Base-by-base conservation (phyloP, 805 yeast genomes). In the Barnettozyma salicaria region DNA sequence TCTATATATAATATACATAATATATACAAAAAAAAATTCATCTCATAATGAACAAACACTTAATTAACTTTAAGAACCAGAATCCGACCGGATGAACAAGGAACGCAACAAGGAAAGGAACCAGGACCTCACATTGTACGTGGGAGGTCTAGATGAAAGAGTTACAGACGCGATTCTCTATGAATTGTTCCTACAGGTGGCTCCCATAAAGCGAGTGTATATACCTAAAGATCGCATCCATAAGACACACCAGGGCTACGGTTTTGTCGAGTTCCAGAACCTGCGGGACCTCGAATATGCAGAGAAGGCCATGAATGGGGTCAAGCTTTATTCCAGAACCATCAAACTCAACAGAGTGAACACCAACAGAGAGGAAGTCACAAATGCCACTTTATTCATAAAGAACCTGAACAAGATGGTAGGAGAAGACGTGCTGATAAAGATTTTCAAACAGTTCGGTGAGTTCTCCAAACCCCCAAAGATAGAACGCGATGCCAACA, bases 131-230 rank as follows among this genome's bases (percentile, higher is more conserved):
- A 72, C 94, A 2, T 56, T 88, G 1, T 88, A 85, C 54, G 70
- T 88, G 12, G 96, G 97, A 1, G 86, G 88, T 47, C 60, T 92
- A 4, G 96, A 85, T 47, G 76, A 80, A 1, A 71, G 73, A 32
- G 95, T 78, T 5, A 76, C 78, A 1, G 95, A 85, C 49, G 61
- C 68, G 3, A 52, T 89, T 14, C 58, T 92, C 20, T 85, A 80
- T 52, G 98, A 92, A 57, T 68, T 92, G 16, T 78, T 88, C 56
- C 58, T 84, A 6, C 97, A 92, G 57, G 79, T 86, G 28, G 88
- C 90, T 0, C 95, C 96, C 0, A 72, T 90, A 3, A 65, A 64
- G 27, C 67, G 73, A 21, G 70, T 92, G 5, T 71, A 80, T 42
- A 65, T 92, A 45, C 97, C 97, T 6, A 79, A 76, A 51, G 96